Base-by-base conservation (phyloP, 2,329 filamentous ascomycete genomes). In the Plectosphaerella cucumerina region DNA sequence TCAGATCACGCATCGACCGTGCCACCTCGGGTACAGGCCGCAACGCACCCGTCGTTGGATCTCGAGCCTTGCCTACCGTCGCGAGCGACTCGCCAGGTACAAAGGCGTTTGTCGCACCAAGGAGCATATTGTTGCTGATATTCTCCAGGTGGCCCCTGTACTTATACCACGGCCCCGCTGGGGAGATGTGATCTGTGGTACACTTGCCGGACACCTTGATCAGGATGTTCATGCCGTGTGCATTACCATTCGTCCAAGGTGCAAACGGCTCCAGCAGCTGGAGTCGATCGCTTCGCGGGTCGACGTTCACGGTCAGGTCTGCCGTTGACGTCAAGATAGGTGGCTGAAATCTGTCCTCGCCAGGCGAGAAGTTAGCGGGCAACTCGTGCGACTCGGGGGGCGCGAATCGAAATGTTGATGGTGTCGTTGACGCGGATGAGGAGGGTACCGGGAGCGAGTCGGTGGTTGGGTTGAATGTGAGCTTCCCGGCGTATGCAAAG, bases 111-210 rank as follows among this genome's bases (percentile, higher is more conserved):
- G 56, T 60, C 9, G 63, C 69, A 17, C 58, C 68, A 23, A 65
- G 59, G 8, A 69, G 61, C 50, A 66, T 61, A 53, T 69, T 69
- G 55, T 68, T 63, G 53, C 60, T 63, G 47, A 70, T 70, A 39
- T 69, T 69, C 34, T 68, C 66, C 2, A 70, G 62, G 46, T 70
- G 68, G 3, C 67, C 69, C 2, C 68, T 63, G 47, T 68, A 71
- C 12, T 65, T 66, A 42, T 65, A 69, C 69, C 68, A 70, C 1
- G 66, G 65, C 0, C 67, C 68, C 0, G 67, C 67, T 1, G 67
- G 65, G 1, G 66, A 67, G 22, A 71, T 70, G 26, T 71, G 69
- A 47, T 70, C 68, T 3, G 67, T 70, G 1, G 69, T 70, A 47
- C 66, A 69, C 51, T 71, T 71, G 5, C 68, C 65, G 3, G 58